phyloP scores from a whole-genome alignment of 1,284 basidiomycete genomes.

The Inonotus hispidus region DNA sequence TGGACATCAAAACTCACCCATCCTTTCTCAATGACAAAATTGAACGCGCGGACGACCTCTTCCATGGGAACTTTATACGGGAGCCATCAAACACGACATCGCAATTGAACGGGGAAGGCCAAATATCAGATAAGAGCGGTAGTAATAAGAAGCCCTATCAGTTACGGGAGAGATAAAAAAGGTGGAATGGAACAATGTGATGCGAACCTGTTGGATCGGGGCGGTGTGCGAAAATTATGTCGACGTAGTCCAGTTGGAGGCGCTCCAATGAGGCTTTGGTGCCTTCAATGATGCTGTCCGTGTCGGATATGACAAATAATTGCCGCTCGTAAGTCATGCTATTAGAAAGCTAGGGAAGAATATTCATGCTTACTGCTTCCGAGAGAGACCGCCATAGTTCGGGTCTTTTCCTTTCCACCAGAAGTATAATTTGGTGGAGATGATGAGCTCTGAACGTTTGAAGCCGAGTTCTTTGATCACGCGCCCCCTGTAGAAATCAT shows the following conservation, averaged over 20 bases:
- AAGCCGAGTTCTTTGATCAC: constrained; percentile 72
- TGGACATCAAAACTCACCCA: constrained; percentile 5
- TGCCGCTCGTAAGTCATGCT: not conserved
- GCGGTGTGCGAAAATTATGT: constrained; percentile 25
- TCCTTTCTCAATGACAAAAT: constrained; percentile 19
- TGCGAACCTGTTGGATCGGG: constrained; percentile 23
- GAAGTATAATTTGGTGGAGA: constrained; percentile 62
- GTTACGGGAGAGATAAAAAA: not conserved
- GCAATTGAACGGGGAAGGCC: not conserved
- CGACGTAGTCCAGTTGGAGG: constrained; percentile 27
- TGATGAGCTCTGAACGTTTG: constrained; percentile 64
- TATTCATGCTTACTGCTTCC: constrained; percentile 6
- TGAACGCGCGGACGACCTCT: constrained; percentile 21
- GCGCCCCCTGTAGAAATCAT: constrained; percentile 50
- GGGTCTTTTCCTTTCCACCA: constrained; percentile 35
- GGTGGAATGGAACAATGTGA: not conserved
- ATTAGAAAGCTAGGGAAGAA: not conserved
- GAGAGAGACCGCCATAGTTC: constrained; percentile 17
- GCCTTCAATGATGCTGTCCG: constrained; percentile 16
- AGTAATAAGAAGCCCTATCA: no score
- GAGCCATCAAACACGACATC: not conserved
- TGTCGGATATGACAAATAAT: not conserved
- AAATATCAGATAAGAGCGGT: no score
- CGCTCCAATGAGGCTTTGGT: constrained; percentile 23
- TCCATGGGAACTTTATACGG: constrained; percentile 20